Conservation (phyloP, 176 grass and related monocot genomes). For the Lolium multiflorum region DNA sequence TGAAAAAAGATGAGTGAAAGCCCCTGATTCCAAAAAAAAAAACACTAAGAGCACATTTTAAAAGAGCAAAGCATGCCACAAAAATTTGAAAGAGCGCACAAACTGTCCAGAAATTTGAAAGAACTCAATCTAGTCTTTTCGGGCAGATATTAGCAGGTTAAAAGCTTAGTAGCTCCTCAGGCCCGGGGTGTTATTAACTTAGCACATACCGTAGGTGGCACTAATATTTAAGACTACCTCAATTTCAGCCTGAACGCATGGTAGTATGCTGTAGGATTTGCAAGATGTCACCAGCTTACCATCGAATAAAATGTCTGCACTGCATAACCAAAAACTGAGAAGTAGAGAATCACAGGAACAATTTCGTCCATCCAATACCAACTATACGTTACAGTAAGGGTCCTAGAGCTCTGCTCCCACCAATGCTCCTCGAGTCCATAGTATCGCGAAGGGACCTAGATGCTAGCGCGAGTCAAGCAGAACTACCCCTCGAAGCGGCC, state of each 20-base stretch:
- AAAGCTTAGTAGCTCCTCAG: slow-evolving; percentile 1
- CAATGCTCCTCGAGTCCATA: slow-evolving; percentile 36
- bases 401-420: not conserved
- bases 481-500: not conserved
- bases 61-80: not conserved
- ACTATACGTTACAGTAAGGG: not conserved
- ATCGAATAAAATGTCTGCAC: not conserved
- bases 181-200: not conserved
- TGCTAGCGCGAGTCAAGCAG: slow-evolving; percentile 5
- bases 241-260: not conserved
- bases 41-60: slow-evolving; percentile 6
- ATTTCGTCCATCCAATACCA: not conserved
- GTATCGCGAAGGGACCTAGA: not conserved
- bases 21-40: not conserved
- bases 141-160: not conserved
- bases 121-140: slow-evolving; percentile 27
- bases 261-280: not conserved
- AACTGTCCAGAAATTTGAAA: not conserved
- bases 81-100: not conserved
- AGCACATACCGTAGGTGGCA: not conserved
- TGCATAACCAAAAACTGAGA: not conserved
- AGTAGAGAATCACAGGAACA: not conserved
- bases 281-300: not conserved
- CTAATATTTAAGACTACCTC: not conserved
- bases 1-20: not conserved